Percentiles rank a stretch among this genome's conserved stretches.
Conservation (phyloP, 495 filamentous ascomycete genomes). For the Thermothielavioides terrestris region DNA sequence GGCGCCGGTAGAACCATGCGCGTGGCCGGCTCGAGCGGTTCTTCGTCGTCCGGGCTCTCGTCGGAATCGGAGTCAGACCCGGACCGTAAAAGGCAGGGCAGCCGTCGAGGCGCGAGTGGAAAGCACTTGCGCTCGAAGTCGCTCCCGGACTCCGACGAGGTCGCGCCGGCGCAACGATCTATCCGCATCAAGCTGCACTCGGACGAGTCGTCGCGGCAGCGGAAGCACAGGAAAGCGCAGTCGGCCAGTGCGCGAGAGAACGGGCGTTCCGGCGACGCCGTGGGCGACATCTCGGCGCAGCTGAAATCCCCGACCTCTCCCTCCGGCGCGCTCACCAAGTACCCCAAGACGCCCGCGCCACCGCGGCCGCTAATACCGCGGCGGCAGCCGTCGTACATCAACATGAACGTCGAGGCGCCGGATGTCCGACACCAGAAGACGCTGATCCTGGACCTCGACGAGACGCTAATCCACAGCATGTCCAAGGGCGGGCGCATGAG, state of each 20-base stretch:
- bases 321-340: slow-evolving; percentile 70
- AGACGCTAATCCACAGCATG: slow-evolving; percentile 94
- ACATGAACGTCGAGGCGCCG: slow-evolving; percentile 32
- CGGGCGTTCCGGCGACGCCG: not conserved
- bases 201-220: slow-evolving; percentile 59
- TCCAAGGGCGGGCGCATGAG: slow-evolving; percentile 94
- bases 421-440: slow-evolving; percentile 65
- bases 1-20: slow-evolving; percentile 26
- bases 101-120: slow-evolving; percentile 15
- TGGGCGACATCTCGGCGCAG: slow-evolving; percentile 38
- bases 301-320: slow-evolving; percentile 90
- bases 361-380: slow-evolving; percentile 82
- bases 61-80: slow-evolving; percentile 54
- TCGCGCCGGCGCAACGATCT: slow-evolving; percentile 60
- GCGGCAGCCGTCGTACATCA: slow-evolving; percentile 72
- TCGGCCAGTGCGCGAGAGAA: slow-evolving; percentile 30
- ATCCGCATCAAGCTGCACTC: slow-evolving; percentile 87
- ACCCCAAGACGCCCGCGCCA: slow-evolving; percentile 79
- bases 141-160: slow-evolving; percentile 46
- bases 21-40: slow-evolving; percentile 44
- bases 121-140: slow-evolving; percentile 48
- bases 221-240: slow-evolving; percentile 49
- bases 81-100: slow-evolving; percentile 14
- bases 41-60: slow-evolving; percentile 50
- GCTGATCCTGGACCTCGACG: slow-evolving; percentile 88